Conservation (phyloP, 1,284 basidiomycete species). For the Stereum hirsutum region DNA sequence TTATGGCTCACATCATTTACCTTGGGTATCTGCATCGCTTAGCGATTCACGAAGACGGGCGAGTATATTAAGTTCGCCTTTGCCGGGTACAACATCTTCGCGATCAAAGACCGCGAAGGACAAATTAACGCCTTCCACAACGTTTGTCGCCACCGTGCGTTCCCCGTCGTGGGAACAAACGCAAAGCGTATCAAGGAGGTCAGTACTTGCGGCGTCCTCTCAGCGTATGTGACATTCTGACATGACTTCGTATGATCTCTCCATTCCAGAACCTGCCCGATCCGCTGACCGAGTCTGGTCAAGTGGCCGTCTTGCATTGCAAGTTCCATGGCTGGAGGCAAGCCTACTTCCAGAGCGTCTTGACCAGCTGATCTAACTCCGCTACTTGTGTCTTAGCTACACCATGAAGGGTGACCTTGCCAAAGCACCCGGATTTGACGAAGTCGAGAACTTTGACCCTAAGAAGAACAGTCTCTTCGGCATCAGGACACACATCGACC, state of each 20-base stretch:
- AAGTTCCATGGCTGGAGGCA: conserved; percentile 1
- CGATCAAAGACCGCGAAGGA: not conserved
- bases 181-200: too few species aligned
- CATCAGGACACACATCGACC: not conserved
- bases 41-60: not conserved
- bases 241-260: too few species aligned
- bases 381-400: not conserved
- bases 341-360: not conserved
- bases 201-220: too few species aligned
- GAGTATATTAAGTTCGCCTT: not conserved
- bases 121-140: not conserved
- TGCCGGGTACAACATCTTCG: not conserved
- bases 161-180: not conserved
- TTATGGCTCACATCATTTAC: too few species aligned
- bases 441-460: not conserved
- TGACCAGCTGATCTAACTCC: not conserved
- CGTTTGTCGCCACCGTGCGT: not conserved
- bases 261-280: too few species aligned
- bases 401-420: not conserved
- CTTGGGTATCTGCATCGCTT: not conserved
- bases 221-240: too few species aligned
- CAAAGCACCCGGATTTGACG: not conserved
- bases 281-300: not conserved
- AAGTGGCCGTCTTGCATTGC: not conserved
- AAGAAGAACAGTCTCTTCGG: not conserved